Conservation (phyloP, 129 eudicot species). For the Flaveria sonorensis region DNA sequence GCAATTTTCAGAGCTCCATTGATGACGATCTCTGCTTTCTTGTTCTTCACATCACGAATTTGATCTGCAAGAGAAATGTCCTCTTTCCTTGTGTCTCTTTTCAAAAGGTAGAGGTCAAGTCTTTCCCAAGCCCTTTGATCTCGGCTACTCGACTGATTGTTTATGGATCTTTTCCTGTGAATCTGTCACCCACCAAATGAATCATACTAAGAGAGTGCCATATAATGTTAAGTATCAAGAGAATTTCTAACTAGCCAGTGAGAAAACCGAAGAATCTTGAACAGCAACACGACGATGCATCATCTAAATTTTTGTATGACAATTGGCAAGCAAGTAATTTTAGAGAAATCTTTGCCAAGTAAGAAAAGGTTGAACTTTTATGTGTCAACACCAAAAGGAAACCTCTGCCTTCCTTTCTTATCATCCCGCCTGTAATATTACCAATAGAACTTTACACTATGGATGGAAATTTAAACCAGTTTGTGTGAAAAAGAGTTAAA, state of each 20-base stretch:
- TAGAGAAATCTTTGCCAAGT: not conserved
- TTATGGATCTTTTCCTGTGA: slow-evolving; percentile 47
- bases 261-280: not conserved
- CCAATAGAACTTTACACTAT: not conserved
- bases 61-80: slow-evolving; percentile 76
- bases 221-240: not conserved
- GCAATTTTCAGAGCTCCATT: slow-evolving; percentile 19
- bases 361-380: not conserved
- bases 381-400: not conserved
- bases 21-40: slow-evolving; percentile 31
- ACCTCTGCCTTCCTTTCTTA: not conserved
- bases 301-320: not conserved
- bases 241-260: not conserved
- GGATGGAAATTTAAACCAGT: not conserved
- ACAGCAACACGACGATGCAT: not conserved
- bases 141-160: slow-evolving; percentile 43
- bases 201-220: slow-evolving; percentile 11
- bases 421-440: not conserved
- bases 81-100: slow-evolving; percentile 39
- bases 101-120: slow-evolving; percentile 48
- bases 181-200: slow-evolving; percentile 45
- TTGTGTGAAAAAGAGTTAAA: not conserved
- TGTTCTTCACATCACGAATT: slow-evolving; percentile 64
- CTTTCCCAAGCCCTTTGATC: slow-evolving; percentile 61
- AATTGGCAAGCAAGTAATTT: not conserved